Percentiles rank a stretch among this genome's conserved stretches.
phyloP scores from a whole-genome alignment of 2,329 filamentous ascomycete species.

The Pseudocercospora eumusae region DNA sequence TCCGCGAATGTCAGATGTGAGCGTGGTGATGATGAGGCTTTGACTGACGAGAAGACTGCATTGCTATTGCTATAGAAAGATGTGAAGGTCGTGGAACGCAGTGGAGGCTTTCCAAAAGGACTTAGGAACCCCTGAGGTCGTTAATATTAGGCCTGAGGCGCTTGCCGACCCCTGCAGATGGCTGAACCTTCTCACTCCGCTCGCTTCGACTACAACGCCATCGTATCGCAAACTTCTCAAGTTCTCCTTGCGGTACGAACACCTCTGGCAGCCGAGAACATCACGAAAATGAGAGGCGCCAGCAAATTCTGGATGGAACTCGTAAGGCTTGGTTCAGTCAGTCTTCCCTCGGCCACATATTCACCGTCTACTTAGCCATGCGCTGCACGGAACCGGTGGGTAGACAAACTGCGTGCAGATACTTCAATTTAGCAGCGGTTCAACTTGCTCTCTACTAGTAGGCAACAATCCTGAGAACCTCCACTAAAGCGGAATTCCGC shows the following conservation, averaged over 20 bases:
- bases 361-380: slow-evolving; percentile 27
- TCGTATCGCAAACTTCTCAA: too few relatives aligned
- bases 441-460: too few relatives aligned
- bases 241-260: too few relatives aligned
- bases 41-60: neutral
- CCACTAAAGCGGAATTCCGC: neutral
- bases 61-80: neutral
- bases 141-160: too few relatives aligned
- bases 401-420: slow-evolving; percentile 43
- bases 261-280: neutral
- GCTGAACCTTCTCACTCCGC: neutral
- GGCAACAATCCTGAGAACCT: too few relatives aligned
- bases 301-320: slow-evolving; percentile 36
- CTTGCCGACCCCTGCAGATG: too few relatives aligned
- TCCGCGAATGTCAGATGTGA: neutral
- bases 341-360: slow-evolving; percentile 22
- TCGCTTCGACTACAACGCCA: neutral
- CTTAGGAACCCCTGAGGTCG: neutral
- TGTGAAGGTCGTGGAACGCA: neutral
- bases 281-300: slow-evolving; percentile 29
- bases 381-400: slow-evolving; percentile 39
- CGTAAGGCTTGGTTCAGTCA: slow-evolving; percentile 30
- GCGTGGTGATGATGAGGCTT: neutral
- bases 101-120: neutral
- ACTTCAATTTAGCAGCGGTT: slow-evolving; percentile 35